Conservation (phyloP, 1,284 basidiomycete species). For the Mycena sp. region DNA sequence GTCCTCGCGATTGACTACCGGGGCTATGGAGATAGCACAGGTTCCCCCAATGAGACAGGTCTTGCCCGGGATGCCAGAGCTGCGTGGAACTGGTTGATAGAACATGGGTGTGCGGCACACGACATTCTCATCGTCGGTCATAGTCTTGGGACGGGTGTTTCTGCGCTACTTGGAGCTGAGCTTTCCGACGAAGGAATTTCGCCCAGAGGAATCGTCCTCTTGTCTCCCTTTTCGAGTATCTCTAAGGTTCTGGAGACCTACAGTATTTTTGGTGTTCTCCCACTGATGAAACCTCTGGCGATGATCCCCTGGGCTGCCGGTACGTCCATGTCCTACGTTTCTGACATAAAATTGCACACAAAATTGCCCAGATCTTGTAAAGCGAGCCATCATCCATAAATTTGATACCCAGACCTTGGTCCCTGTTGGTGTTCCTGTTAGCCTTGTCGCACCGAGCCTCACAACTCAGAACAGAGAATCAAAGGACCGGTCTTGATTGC, state of each 20-base stretch:
- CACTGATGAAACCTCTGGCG: constrained; percentile 75
- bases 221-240: constrained; percentile 84
- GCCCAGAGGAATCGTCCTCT: constrained; percentile 72
- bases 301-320: constrained; percentile 76
- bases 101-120: constrained; percentile 63
- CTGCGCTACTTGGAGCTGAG: constrained; percentile 67
- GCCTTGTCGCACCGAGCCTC: constrained; percentile 5
- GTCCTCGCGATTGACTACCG: constrained; percentile 87
- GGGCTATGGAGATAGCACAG: constrained; percentile 91
- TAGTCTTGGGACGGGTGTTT: constrained; percentile 85
- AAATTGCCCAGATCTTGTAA: constrained; percentile 59
- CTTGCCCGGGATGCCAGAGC: constrained; percentile 80
- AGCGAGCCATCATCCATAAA: constrained; percentile 63
- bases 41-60: constrained; percentile 80
- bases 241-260: constrained; percentile 76
- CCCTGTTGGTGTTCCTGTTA: constrained; percentile 49
- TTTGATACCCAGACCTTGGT: constrained; percentile 75
- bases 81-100: constrained; percentile 82
- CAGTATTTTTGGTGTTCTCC: constrained; percentile 72
- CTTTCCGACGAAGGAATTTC: constrained; percentile 63
- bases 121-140: constrained; percentile 82
- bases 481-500: constrained; percentile 78
- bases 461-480: constrained; percentile 53
- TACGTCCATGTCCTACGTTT: constrained; percentile 46
- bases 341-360: background rate